Conservation (phyloP, 768 basidiomycete species). For the Xerocomellus chrysenteron region DNA sequence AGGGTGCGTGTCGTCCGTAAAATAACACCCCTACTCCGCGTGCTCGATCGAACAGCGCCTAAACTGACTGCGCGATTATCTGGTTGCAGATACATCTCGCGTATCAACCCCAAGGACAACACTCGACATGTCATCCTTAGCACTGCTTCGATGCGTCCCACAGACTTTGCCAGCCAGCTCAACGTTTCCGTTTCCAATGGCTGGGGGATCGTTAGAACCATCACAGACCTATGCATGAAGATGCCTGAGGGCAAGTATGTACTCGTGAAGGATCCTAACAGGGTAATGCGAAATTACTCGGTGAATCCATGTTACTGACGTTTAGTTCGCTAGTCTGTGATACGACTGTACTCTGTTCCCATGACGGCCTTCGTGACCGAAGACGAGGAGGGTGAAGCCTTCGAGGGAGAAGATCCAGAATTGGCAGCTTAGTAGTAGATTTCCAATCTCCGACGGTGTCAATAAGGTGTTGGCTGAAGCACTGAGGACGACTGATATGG, state of each 20-base stretch:
- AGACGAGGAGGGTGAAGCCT: conserved; percentile 60
- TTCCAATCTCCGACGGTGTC: conserved; percentile 7
- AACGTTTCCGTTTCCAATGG: conserved; percentile 95
- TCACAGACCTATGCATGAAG: conserved; percentile 93
- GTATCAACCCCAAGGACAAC: conserved; percentile 90
- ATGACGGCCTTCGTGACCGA: conserved; percentile 79
- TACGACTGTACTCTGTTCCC: conserved; percentile 93
- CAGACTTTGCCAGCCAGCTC: conserved; percentile 91
- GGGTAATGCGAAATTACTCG: conserved; percentile 49
- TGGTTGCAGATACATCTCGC: conserved; percentile 81
- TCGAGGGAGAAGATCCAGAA: conserved; percentile 45
- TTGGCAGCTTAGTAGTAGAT: conserved; percentile 24
- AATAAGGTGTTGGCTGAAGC: not conserved
- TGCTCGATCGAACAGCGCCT: not conserved
- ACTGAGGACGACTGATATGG: not conserved
- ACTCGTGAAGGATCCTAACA: conserved; percentile 96
- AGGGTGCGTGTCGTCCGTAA: conserved; percentile 58
- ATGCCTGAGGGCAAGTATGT: conserved; percentile 99
- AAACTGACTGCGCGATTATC: conserved; percentile 13
- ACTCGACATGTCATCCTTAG: conserved; percentile 94
- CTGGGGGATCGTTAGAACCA: conserved; percentile 97
- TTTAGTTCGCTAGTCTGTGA: conserved; percentile 65
- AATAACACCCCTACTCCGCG: not conserved
- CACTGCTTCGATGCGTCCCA: conserved; percentile 91
- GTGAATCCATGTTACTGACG: conserved; percentile 4